These are phyloP conservation scores for Uronychia binucleata DNA, from an alignment of 73 alveolate species.

Conservation along the genomic window DNA sequence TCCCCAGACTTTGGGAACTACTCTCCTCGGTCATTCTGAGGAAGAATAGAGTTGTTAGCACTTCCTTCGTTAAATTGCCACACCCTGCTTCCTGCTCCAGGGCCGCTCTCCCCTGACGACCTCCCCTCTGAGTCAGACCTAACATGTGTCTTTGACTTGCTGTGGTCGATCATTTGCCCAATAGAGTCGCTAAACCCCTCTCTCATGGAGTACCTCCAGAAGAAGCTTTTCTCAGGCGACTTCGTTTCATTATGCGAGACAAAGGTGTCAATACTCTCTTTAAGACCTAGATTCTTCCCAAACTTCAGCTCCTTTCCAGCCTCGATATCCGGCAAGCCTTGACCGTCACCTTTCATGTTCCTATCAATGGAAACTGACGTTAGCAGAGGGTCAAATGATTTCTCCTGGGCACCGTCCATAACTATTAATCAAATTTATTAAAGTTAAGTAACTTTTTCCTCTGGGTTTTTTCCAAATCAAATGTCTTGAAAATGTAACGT, in stretches of 20 bases:
- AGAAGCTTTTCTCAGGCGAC: not conserved
- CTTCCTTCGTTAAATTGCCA: not conserved
- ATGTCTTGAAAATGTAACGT: too few relatives aligned
- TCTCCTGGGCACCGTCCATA: not conserved
- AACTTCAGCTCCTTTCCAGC: too few relatives aligned
- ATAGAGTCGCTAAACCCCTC: not conserved
- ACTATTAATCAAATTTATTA: too few relatives aligned
- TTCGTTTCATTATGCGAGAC: too few relatives aligned
- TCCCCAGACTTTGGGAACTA: not conserved
- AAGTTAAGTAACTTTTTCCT: too few relatives aligned
- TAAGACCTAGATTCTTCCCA: too few relatives aligned
- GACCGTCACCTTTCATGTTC: not conserved
- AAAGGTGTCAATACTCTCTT: too few relatives aligned
- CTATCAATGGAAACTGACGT: not conserved
- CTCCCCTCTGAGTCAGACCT: not conserved
- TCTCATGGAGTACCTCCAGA: not conserved
- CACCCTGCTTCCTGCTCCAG: not conserved
- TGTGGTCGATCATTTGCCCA: not conserved
- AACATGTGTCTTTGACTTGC: not conserved
- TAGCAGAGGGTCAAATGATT: not conserved
- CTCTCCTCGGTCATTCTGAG: not conserved
- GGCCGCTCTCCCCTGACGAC: not conserved
- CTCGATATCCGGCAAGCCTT: not conserved
- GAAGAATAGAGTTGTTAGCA: not conserved
- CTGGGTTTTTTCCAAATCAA: too few relatives aligned